A percentile compares a stretch with the other conserved stretches of the same genome.
Conservation (phyloP, 208 protist genomes). For the Trypanosomatidae sp. region DNA sequence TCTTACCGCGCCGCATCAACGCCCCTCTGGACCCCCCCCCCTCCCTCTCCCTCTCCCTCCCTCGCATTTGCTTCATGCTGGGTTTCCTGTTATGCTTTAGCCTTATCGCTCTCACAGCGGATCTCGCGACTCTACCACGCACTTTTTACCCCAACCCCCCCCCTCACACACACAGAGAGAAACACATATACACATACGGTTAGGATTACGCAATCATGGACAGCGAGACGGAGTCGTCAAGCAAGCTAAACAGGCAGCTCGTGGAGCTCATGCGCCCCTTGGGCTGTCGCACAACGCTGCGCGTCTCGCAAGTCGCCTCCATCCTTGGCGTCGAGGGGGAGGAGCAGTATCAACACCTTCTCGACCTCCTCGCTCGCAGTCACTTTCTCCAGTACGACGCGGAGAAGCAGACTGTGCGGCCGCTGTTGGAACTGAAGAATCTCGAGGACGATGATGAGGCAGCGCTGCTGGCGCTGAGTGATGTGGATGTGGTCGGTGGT, state of each 20-base stretch:
- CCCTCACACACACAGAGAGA: neutral
- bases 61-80: neutral
- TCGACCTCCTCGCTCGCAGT: constrained; percentile 21
- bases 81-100: neutral
- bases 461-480: constrained; percentile 23
- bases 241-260: constrained; percentile 35
- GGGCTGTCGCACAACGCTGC: constrained; percentile 29
- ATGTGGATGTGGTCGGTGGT: constrained; percentile 10
- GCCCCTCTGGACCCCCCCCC: neutral
- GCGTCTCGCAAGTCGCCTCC: constrained; percentile 40
- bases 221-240: constrained; percentile 33
- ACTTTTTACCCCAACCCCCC: too few species aligned
- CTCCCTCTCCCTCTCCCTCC: neutral
- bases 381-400: constrained; percentile 20
- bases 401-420: constrained; percentile 18
- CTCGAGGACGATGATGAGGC: constrained; percentile 18
- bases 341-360: constrained; percentile 6
- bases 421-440: neutral
- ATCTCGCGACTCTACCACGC: neutral
- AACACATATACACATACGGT: constrained; percentile 1
- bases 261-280: constrained; percentile 38
- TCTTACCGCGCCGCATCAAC: neutral
- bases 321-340: constrained; percentile 46
- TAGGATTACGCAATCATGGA: constrained; percentile 34
- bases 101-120: neutral